Percentiles rank a stretch among this genome's conserved stretches.
These are phyloP conservation scores for Bertia moriformis DNA, from an alignment of 2,329 filamentous ascomycete genomes.

Conservation along the genomic window DNA sequence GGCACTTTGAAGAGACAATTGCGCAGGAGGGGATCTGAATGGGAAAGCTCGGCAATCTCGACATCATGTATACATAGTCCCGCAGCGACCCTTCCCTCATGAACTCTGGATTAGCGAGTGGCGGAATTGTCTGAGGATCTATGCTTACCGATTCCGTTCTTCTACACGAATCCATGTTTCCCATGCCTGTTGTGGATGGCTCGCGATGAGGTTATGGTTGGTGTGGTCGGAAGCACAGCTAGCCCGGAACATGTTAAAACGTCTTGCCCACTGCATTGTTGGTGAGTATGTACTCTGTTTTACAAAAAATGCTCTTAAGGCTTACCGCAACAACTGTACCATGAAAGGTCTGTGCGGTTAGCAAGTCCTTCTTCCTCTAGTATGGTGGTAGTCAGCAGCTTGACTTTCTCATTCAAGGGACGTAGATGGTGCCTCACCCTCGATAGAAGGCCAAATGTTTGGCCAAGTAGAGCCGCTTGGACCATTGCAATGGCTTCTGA, in stretches of 20 bases:
- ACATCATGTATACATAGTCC: constrained; percentile 12
- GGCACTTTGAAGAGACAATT: not conserved
- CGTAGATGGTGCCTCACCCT: too few species aligned
- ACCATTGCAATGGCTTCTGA: not conserved
- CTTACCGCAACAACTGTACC: constrained; percentile 4
- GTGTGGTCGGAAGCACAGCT: not conserved
- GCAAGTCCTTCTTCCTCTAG: constrained; percentile 2
- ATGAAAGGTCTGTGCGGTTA: not conserved
- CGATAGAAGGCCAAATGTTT: not conserved
- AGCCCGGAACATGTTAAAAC: constrained; percentile 2
- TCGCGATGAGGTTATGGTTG: not conserved
- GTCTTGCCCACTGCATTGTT: not conserved
- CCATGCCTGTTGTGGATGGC: not conserved
- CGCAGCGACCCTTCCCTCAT: not conserved
- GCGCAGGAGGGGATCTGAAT: constrained; percentile 6
- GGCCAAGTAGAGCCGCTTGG: not conserved
- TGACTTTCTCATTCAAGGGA: too few species aligned
- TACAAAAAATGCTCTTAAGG: too few species aligned
- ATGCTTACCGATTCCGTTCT: constrained; percentile 3
- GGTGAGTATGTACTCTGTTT: too few species aligned
- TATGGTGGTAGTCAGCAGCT: too few species aligned
- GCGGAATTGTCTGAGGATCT: too few species aligned
- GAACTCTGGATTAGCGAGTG: too few species aligned
- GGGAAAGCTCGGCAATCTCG: constrained; percentile 11
- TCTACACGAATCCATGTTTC: not conserved